Evolutionary conservation across 805 yeast species (phyloP).

Genomic region (Yarrowia sp.): DNA sequence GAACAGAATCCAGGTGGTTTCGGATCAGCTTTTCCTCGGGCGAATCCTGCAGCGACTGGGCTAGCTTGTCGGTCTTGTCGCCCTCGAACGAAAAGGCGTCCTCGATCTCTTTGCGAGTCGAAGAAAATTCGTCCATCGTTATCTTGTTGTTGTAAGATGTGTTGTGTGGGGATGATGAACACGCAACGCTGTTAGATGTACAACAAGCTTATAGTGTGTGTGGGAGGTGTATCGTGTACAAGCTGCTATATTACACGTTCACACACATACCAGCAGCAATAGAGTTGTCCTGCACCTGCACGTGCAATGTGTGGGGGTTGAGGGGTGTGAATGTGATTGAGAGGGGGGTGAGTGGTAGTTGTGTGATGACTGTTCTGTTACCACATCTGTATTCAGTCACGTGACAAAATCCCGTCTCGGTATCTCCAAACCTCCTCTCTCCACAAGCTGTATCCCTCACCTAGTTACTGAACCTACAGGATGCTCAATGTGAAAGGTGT

Average conservation of each 20-base stretch:
- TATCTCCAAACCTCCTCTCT: neutral
- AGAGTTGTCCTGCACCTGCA: conserved; percentile 2
- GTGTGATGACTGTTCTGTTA: neutral
- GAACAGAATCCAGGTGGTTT: conserved; percentile 13
- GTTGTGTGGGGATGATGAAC: conserved; percentile 3
- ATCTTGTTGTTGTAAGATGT: neutral
- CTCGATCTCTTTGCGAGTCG: conserved; percentile 23
- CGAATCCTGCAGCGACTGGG: neutral
- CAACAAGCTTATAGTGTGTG: too few species aligned
- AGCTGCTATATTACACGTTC: conserved; percentile 8
- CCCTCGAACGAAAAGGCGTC: conserved; percentile 33
- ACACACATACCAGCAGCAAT: neutral
- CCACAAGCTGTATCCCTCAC: too few species aligned
- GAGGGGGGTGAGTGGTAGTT: neutral
- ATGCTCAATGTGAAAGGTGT: neutral
- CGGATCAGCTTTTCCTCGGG: conserved; percentile 37
- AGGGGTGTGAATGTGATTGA: neutral
- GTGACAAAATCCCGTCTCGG: neutral
- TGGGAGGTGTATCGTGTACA: too few species aligned
- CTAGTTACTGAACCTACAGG: too few species aligned
- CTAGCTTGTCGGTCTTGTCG: neutral
- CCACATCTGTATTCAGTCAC: neutral
- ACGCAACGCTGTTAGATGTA: neutral
- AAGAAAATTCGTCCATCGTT: conserved; percentile 19
- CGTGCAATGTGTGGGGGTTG: conserved; percentile 17